These are phyloP conservation scores for Otatea glauca DNA, from an alignment of 176 grass and related monocot species.

Conservation along the genomic window DNA sequence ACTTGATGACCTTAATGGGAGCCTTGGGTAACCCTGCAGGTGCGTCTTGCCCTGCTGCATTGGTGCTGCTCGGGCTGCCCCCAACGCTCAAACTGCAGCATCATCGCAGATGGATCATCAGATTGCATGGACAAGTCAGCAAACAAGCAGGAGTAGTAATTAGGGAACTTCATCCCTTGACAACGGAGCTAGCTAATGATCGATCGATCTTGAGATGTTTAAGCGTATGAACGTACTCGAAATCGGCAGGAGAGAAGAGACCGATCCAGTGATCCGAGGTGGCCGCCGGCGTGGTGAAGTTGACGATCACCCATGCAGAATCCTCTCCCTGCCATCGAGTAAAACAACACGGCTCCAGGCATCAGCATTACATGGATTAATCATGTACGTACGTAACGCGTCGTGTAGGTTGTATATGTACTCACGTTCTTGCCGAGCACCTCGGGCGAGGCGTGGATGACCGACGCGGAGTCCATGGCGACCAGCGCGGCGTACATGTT, in stretches of 20 bases:
- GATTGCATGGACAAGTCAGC: not conserved
- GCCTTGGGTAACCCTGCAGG: constrained; percentile 53
- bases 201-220: not conserved
- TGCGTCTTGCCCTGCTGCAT: constrained; percentile 30
- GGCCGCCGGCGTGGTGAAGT: constrained; percentile 55
- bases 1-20: constrained; percentile 63
- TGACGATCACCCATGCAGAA: constrained; percentile 58
- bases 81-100: constrained; percentile 52
- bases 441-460: constrained; percentile 50
- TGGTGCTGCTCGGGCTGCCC: constrained; percentile 16
- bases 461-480: constrained; percentile 36
- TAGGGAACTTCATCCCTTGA: not conserved
- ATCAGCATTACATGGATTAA: not conserved
- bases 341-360: not conserved
- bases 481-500: constrained; percentile 38
- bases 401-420: not conserved
- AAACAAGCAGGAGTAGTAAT: not conserved
- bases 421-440: constrained; percentile 47
- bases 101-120: not conserved
- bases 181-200: not conserved
- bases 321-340: constrained; percentile 55
- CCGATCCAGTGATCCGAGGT: constrained; percentile 72
- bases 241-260: constrained; percentile 80
- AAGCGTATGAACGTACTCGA: constrained; percentile 39
- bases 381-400: not conserved